Conservation (phyloP, 2,329 filamentous ascomycete species). For the Mycosphaerella arachidis region DNA sequence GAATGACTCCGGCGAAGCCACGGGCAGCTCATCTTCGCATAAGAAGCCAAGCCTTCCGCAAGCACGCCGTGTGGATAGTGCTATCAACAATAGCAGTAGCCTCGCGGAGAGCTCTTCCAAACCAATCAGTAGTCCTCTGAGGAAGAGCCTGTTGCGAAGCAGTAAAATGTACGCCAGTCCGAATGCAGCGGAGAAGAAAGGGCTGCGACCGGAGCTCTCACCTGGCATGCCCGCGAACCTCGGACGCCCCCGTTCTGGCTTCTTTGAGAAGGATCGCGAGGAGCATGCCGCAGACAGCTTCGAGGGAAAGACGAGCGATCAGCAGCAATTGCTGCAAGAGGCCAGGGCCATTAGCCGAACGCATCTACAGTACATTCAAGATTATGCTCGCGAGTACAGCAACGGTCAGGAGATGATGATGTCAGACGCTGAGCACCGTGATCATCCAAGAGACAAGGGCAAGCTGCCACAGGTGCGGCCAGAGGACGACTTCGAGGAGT, state of each 20-base stretch:
- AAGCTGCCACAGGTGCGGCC: neutral
- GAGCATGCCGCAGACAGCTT: conserved; percentile 12
- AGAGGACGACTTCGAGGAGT: conserved; percentile 8
- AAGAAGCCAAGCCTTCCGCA: conserved; percentile 10
- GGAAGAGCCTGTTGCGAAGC: conserved; percentile 24
- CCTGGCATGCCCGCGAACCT: neutral
- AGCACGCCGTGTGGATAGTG: conserved; percentile 9
- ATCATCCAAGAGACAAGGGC: neutral
- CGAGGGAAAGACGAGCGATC: conserved; percentile 29
- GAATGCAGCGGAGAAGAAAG: neutral
- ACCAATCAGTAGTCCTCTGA: conserved; percentile 22
- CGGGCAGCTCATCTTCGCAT: neutral
- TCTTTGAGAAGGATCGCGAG: conserved; percentile 1
- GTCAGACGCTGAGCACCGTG: neutral
- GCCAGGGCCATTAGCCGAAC: conserved; percentile 6
- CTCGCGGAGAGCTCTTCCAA: conserved; percentile 4
- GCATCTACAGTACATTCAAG: conserved; percentile 3
- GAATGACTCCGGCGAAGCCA: neutral
- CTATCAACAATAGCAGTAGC: conserved; percentile 10
- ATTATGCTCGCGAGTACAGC: neutral
- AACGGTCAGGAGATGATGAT: neutral
- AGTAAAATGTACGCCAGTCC: conserved; percentile 18
- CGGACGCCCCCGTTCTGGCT: neutral
- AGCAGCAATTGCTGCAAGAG: conserved; percentile 29
- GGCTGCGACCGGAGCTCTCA: neutral